Conservation (phyloP, 2,329 filamentous ascomycete species). For the Diaporthe ampelina region DNA sequence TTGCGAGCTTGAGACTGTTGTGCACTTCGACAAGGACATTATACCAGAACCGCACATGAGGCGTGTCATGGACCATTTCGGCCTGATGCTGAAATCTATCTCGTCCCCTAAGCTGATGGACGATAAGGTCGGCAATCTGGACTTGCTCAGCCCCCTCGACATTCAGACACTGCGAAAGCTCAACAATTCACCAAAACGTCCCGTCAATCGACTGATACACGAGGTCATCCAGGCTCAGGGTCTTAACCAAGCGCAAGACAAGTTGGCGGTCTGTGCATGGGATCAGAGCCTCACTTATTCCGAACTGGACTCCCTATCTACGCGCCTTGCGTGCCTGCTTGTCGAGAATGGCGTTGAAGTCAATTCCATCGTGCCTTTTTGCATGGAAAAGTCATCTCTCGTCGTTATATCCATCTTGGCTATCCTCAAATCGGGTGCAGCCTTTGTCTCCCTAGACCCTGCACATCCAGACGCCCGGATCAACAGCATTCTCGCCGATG, state of each 20-base stretch:
- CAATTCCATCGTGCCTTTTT: constrained; percentile 51
- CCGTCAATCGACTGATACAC: constrained; percentile 3
- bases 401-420: constrained; percentile 49
- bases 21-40: constrained; percentile 1
- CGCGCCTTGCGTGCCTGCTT: constrained; percentile 46
- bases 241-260: constrained; percentile 36
- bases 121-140: neutral
- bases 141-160: neutral
- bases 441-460: constrained; percentile 52
- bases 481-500: constrained; percentile 50
- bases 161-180: neutral
- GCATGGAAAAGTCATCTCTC: constrained; percentile 53
- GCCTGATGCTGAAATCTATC: neutral
- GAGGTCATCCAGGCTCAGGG: constrained; percentile 10
- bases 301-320: constrained; percentile 47
- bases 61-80: constrained; percentile 7
- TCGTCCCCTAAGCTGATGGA: constrained; percentile 5
- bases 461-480: constrained; percentile 53
- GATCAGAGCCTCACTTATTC: constrained; percentile 50
- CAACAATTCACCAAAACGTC: neutral
- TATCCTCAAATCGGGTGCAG: constrained; percentile 52
- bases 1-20: neutral
- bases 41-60: neutral
- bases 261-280: constrained; percentile 48
- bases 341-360: constrained; percentile 46